Evolutionary conservation across 805 yeast genomes (phyloP), one percentile per base, ranked within the genome.

Genomic region (Yarrowia sp.): DNA sequence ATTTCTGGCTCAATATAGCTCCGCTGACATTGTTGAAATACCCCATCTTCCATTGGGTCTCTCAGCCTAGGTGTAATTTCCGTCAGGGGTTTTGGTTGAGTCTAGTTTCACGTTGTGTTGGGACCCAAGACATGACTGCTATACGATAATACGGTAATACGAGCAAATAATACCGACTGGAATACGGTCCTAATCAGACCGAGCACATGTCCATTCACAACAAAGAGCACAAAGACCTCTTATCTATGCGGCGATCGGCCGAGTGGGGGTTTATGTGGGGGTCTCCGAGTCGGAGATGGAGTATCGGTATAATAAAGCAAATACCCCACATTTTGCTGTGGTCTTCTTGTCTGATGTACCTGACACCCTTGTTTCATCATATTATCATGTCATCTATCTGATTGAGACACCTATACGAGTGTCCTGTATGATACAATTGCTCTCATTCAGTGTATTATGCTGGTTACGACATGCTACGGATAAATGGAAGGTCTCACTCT

Each of bases 41-140:
- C 7, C 32, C 32, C 32, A 26, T 26, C 32, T 26, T 26, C 32
- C 32, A 26, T 26, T 26, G 32, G 32, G 7, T 3, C 32, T 26
- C 32, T 26, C 32, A 26, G 32, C 32, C 32, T 26, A 26, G 32
- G 40, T 35, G 19, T 10, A 49, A 49, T 22, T 38, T 40, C 59
- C 58, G 22, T 41, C 58, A 38, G 43, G 58, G 43, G 58, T 53
- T 16, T 38, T 22, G 45, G 59, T 53, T 53, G 59, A 53, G 59
- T 36, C 59, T 53, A 40, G 59, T 19, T 38, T 19, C 42, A n/a
- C 10, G 19, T n/a, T 36, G 58, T 52, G 59, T 53, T 53, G 59
- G 45, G 59, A 36, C 41, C 32, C 32, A 26, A 26, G 32, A 26
- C 32, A 26, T 5, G 7, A 5, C 32, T 26, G 32, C 32, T 26